Percentiles rank a stretch among this genome's conserved stretches.
Conservation (phyloP, 225 moss, liverwort and hornwort genomes). For the Marchantia paleacea region DNA sequence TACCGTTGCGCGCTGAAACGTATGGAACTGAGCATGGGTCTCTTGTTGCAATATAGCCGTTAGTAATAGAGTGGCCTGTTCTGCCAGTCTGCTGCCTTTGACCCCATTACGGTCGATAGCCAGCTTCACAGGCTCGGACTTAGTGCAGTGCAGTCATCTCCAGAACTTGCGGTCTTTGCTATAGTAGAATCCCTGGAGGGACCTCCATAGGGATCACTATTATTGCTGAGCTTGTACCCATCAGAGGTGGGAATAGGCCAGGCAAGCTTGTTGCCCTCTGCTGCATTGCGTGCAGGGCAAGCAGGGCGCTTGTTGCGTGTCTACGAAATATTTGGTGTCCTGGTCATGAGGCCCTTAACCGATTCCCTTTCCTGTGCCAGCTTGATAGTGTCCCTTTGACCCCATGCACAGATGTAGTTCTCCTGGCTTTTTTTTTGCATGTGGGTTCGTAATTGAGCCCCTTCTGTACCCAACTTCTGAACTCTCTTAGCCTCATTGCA, state of each 20-base stretch:
- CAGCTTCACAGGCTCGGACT: conserved; percentile 35
- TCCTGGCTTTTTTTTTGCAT: conserved; percentile 23
- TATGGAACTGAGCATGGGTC: conserved; percentile 42
- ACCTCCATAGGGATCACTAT: conserved; percentile 31
- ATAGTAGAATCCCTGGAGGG: conserved; percentile 27
- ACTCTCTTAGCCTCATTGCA: conserved; percentile 25
- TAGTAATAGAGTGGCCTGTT: conserved; percentile 32
- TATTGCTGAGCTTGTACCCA: conserved; percentile 34
- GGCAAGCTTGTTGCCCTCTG: conserved; percentile 31
- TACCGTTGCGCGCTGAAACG: conserved; percentile 39
- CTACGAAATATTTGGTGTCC: conserved; percentile 32
- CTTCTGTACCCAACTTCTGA: conserved; percentile 30
- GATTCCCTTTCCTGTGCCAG: conserved; percentile 23
- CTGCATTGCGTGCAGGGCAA: conserved; percentile 29
- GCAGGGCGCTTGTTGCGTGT: conserved; percentile 25
- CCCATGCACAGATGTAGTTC: conserved; percentile 26
- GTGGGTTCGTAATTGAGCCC: conserved; percentile 30
- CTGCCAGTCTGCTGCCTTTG: conserved; percentile 33
- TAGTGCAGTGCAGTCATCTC: conserved; percentile 39
- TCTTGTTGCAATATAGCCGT: conserved; percentile 33
- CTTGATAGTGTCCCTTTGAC: conserved; percentile 21
- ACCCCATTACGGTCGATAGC: conserved; percentile 43
- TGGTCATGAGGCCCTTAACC: conserved; percentile 29
- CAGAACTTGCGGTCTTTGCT: conserved; percentile 32
- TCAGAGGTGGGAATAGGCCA: conserved; percentile 27